These are phyloP conservation scores for Spatholobus suberectus DNA, from an alignment of 306 rosid genomes.

Conservation along the genomic window DNA sequence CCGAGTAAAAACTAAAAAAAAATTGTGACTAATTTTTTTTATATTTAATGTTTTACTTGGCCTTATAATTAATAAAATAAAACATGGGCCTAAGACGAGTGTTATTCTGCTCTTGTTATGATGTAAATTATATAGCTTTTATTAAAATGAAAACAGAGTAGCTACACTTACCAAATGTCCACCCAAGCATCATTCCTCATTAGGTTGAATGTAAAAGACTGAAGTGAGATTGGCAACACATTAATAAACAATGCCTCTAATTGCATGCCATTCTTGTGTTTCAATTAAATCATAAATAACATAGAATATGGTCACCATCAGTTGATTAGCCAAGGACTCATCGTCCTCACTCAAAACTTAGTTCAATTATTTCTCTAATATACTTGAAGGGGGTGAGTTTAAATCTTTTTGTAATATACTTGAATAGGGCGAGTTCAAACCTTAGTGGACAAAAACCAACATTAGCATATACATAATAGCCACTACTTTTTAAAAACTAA, in stretches of 20 bases:
- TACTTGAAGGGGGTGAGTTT: not conserved
- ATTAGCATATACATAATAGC: too few species aligned
- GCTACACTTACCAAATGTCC: not conserved
- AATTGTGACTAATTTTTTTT: not conserved
- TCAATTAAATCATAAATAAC: slow-evolving; percentile 12
- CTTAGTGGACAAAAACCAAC: too few species aligned
- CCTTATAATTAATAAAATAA: not conserved
- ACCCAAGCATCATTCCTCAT: not conserved
- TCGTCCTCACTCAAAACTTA: slow-evolving; percentile 23
- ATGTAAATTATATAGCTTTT: not conserved
- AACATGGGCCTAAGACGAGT: not conserved
- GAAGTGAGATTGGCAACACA: not conserved
- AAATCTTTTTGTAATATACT: too few species aligned
- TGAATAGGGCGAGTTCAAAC: too few species aligned
- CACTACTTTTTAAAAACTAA: too few species aligned
- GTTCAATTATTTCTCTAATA: not conserved
- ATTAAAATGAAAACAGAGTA: not conserved
- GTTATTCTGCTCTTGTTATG: slow-evolving; percentile 11
- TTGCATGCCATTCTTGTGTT: slow-evolving; percentile 6
- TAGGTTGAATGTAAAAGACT: not conserved
- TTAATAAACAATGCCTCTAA: not conserved
- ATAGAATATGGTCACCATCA: not conserved
- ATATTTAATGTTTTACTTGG: slow-evolving; percentile 1
- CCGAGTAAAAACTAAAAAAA: slow-evolving; percentile 1
- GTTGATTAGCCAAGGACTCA: not conserved